Percentiles rank a stretch among this genome's conserved stretches.
Conservation (phyloP, 768 basidiomycete species). For the Rhizopogon salebrosus region DNA sequence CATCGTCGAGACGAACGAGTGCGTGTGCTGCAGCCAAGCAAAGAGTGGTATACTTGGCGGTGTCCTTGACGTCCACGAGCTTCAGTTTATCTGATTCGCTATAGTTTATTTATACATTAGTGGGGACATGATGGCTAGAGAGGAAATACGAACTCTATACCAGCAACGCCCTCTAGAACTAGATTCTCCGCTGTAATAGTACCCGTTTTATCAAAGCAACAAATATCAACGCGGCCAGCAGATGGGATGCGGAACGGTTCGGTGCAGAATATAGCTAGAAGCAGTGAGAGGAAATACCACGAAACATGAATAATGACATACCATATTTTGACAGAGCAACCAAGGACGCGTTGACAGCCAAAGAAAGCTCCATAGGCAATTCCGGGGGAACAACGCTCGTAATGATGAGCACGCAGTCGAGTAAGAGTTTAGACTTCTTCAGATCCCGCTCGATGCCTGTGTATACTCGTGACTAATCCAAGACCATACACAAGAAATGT, state of each 20-base stretch:
- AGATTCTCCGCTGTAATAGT: constrained; percentile 96
- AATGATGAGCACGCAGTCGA: constrained; percentile 94
- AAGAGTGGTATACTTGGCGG: constrained; percentile 70
- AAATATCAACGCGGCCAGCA: constrained; percentile 94
- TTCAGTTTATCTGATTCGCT: constrained; percentile 57
- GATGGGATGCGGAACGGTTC: constrained; percentile 97
- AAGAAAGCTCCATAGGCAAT: constrained; percentile 93
- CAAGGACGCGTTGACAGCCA: constrained; percentile 93
- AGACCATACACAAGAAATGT: not conserved
- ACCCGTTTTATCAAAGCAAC: constrained; percentile 99
- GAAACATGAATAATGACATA: constrained; percentile 32
- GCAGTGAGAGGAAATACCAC: not conserved
- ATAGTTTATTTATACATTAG: constrained; percentile 1
- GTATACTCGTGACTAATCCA: not conserved
- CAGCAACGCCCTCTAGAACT: constrained; percentile 90
- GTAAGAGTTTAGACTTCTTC: constrained; percentile 90
- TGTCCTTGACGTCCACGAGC: constrained; percentile 76
- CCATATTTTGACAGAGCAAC: constrained; percentile 92
- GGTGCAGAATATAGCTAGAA: constrained; percentile 92
- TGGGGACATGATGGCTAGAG: not conserved
- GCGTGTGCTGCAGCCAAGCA: constrained; percentile 95
- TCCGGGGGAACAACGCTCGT: constrained; percentile 98
- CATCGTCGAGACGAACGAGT: constrained; percentile 90
- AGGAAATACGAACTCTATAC: constrained; percentile 67
- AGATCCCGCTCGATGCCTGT: constrained; percentile 85